phyloP scores from a whole-genome alignment of 2,329 filamentous ascomycete genomes.

The Cadophora sp. region DNA sequence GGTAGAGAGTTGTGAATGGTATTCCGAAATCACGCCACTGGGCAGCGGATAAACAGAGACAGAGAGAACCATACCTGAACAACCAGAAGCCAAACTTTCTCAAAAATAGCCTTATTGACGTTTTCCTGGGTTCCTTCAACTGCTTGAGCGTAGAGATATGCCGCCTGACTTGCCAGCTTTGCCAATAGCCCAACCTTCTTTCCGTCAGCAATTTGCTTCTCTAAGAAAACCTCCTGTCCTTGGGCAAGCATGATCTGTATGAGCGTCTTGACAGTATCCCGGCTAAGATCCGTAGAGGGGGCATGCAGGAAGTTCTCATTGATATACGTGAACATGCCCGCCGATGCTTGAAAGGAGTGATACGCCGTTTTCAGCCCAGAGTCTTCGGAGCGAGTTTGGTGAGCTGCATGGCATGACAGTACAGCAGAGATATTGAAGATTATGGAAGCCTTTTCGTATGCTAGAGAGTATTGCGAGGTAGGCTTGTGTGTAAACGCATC shows the following conservation, averaged over 20 bases:
- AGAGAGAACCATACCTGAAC: conserved; percentile 65
- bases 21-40: neutral
- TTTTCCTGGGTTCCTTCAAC: conserved; percentile 92
- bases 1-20: neutral
- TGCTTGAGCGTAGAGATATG: conserved; percentile 86
- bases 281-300: conserved; percentile 92
- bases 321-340: conserved; percentile 99
- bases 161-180: conserved; percentile 90
- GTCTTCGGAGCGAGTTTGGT: conserved; percentile 92
- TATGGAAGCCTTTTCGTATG: conserved; percentile 98
- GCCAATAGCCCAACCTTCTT: conserved; percentile 93
- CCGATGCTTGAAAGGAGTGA: conserved; percentile 96
- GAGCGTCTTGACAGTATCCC: conserved; percentile 93
- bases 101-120: conserved; percentile 88
- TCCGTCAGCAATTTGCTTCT: conserved; percentile 91
- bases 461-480: conserved; percentile 95
- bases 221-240: conserved; percentile 95
- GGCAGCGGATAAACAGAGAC: neutral
- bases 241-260: conserved; percentile 95
- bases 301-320: conserved; percentile 99
- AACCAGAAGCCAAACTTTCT: conserved; percentile 89
- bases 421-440: conserved; percentile 99
- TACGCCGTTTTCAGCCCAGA: conserved; percentile 94
- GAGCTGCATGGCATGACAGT: conserved; percentile 91
- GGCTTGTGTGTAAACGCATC: conserved; percentile 99